Base-by-base conservation (phyloP, 805 yeast genomes). In the Saccharomycopsis malanga region DNA sequence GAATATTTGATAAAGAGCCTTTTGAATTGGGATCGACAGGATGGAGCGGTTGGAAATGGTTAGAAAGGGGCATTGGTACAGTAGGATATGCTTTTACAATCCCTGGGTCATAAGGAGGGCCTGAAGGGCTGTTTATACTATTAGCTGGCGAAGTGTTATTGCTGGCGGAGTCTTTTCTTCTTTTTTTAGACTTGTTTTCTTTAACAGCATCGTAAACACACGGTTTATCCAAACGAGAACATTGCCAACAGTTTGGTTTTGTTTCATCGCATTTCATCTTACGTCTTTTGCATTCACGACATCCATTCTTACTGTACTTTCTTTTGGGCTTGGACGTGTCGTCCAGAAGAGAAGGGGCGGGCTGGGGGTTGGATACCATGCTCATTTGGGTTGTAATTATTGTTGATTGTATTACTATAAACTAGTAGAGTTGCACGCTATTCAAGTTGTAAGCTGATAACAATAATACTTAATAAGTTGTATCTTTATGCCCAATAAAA, bases 251-350 rank as follows among this genome's bases (percentile, higher is more conserved):
- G 14, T 52, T 53, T 1, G 71, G 71, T 42, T 65, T 66, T 3
- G 51, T 53, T 46, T 68, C 71, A 53, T 66, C 72, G 54, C 71
- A 67, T 45, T 66, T 71, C 46, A 68, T 57, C 49, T 68, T 70
- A 34, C 75, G 58, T 38, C 70, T 53, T 55, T 71, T 71, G 56
- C 76, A 72, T 52, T 69, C 72, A 35, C 57, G 55, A 48, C 76
- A 72, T 4, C 76, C 76, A 47, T 68, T 64, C 42, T 73, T 58
- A 23, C 73, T 68, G 53, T 72, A 71, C 44, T 63, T 59, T 42
- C 75, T 55, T 57, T 67, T 70, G 57, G 68, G 67, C 40, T 45
- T 53, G 18, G 42, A 6, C 15, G 27, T 4, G 15, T 23, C 43
- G 15, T 18, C 23, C 9, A 23, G 14, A 25, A 34, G 12, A n/a